Conservation (phyloP, 345 rosid genomes). For the Melaleuca quinquenervia region DNA sequence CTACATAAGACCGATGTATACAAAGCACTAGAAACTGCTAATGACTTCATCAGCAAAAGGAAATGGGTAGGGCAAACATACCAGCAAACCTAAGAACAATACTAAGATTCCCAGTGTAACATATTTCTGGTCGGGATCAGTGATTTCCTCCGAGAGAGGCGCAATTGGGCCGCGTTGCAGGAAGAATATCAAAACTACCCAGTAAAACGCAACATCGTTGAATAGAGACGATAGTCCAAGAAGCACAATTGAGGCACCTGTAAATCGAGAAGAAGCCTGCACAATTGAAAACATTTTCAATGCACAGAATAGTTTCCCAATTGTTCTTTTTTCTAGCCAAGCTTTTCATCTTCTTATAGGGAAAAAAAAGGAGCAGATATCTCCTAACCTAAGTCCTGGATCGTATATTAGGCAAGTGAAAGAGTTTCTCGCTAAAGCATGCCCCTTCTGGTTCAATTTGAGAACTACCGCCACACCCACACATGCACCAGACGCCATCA, state of each 20-base stretch:
- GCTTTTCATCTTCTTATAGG: not conserved
- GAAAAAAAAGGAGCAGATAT: not conserved
- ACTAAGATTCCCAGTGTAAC: conserved; percentile 57
- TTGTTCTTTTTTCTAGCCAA: not conserved
- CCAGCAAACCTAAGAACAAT: conserved; percentile 61
- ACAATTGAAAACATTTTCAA: not conserved
- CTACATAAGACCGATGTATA: not conserved
- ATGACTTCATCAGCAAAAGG: conserved; percentile 48
- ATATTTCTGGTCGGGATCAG: conserved; percentile 50
- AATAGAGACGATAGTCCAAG: conserved; percentile 70
- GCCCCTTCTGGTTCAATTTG: not conserved
- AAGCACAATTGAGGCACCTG: conserved; percentile 48
- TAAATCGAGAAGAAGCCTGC: conserved; percentile 71
- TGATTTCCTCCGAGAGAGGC: conserved; percentile 72
- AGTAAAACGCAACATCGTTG: conserved; percentile 83
- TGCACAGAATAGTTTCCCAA: not conserved
- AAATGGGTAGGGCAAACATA: conserved; percentile 79
- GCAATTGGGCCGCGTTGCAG: conserved; percentile 83
- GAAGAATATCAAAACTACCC: conserved; percentile 82
- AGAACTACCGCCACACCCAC: not conserved
- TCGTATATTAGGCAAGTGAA: not conserved
- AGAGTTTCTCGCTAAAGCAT: not conserved
- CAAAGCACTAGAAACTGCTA: conserved; percentile 20
- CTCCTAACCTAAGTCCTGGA: not conserved
- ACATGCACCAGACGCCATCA: not conserved